Evolutionary conservation across 2,329 filamentous ascomycete genomes (phyloP), one percentile per base, ranked within the genome.

Genomic region (Colletotrichum trifolii): DNA sequence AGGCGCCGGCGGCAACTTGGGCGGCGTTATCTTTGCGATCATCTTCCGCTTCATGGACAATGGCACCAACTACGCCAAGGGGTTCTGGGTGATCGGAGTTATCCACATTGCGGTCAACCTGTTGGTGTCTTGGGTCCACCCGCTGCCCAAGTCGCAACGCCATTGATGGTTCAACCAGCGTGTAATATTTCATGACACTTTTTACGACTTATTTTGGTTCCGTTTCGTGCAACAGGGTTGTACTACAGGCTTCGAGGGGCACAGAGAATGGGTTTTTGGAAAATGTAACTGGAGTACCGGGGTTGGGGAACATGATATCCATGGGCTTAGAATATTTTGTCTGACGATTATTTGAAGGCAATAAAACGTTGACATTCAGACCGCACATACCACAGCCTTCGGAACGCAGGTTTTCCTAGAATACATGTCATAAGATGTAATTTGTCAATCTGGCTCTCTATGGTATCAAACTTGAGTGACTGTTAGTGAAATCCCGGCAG

Each of bases 11-110:
- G 94, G 94, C 1, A 97, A 97, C 72, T 77, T 97, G 9, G 94
- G 94, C 4, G 94, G 94, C 11, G 88, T 97, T 55, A 76, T 96
- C 53, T 97, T 96, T 72, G 91, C 93, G 17, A 87, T 96, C 73
- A 87, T 93, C 73, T 97, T 95, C 82, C 83, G 93, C 54, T 96
- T 94, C 77, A 80, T 82, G 76, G 78, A 78, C 60, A 82, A 86
- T 53, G 88, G 87, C 6, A 86, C 79, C 2, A 78, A 90, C 72
- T 96, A 94, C 73, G 87, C 83, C 10, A 88, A 83, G 74, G 87
- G 87, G 0, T 87, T 96, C 68, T 96, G 92, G 92, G 90, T 96
- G 64, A 93, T 95, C 72, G 94, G 94, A 3, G 81, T 89, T 43
- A 89, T 97, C 17, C 87, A 87, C 68, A 87, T 97, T 66, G 89